Evolutionary conservation across 495 filamentous ascomycete genomes (phyloP).

Genomic region (Penicillium mononematosum): DNA sequence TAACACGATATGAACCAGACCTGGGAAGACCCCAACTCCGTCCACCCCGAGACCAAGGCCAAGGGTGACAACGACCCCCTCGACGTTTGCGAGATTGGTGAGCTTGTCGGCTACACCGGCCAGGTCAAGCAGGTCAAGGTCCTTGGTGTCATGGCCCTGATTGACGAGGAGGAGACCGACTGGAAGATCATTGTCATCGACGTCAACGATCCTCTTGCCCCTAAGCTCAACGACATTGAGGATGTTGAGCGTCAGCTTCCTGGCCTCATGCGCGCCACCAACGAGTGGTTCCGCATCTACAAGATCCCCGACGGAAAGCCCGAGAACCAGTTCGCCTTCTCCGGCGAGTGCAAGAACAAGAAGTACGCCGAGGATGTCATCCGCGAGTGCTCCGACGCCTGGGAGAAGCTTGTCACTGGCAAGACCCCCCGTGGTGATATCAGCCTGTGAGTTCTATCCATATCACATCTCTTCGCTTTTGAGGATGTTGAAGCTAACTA

Average conservation of each 20-base stretch:
- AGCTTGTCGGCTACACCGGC: slow-evolving; percentile 90
- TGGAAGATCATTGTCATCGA: slow-evolving; percentile 99
- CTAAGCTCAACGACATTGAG: slow-evolving; percentile 98
- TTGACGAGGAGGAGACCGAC: slow-evolving; percentile 99
- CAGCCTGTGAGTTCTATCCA: slow-evolving; percentile 67
- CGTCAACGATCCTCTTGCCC: slow-evolving; percentile 91
- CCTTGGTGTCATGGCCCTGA: slow-evolving; percentile 96
- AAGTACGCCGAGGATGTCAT: slow-evolving; percentile 96
- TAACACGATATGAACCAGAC: slow-evolving; percentile 56
- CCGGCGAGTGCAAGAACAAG: slow-evolving; percentile 99
- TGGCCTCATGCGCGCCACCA: slow-evolving; percentile 92
- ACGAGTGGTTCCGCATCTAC: slow-evolving; percentile 99
- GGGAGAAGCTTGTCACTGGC: slow-evolving; percentile 92
- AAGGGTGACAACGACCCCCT: slow-evolving; percentile 99
- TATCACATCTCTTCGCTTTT: background rate
- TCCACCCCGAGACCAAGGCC: slow-evolving; percentile 99
- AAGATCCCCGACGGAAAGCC: slow-evolving; percentile 99
- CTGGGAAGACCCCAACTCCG: slow-evolving; percentile 95
- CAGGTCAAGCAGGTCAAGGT: slow-evolving; percentile 99
- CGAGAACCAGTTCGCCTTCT: slow-evolving; percentile 99
- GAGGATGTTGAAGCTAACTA: slow-evolving; percentile 29
- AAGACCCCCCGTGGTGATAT: slow-evolving; percentile 74
- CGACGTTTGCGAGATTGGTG: slow-evolving; percentile 99
- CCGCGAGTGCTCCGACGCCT: slow-evolving; percentile 92
- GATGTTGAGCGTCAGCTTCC: slow-evolving; percentile 99